Conservation (phyloP, 148 eudicot species). For the Polygonum maritimum region DNA sequence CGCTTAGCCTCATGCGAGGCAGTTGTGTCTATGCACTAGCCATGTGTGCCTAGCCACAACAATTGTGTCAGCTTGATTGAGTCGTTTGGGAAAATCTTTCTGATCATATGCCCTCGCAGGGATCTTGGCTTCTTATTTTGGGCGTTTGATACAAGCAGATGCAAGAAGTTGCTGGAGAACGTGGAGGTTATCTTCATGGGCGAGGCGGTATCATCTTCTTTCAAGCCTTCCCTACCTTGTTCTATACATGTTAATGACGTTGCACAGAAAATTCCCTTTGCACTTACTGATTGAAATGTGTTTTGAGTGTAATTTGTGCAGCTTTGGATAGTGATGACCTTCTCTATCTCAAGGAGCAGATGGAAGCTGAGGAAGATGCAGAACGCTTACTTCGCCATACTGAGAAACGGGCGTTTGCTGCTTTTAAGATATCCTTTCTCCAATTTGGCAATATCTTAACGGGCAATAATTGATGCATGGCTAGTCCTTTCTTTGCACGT, state of each 20-base stretch:
- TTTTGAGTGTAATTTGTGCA: conserved; percentile 40
- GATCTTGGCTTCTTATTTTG: conserved; percentile 68
- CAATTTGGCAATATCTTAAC: background rate
- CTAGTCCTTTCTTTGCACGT: background rate
- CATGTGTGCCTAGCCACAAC: background rate
- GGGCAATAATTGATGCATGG: background rate
- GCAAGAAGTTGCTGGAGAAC: conserved; percentile 99
- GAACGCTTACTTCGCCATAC: conserved; percentile 92
- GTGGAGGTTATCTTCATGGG: conserved; percentile 99
- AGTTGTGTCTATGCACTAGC: too few species aligned
- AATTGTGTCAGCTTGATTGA: conserved; percentile 9
- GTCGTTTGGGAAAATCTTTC: conserved; percentile 27
- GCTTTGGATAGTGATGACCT: conserved; percentile 98
- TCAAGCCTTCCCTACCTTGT: background rate
- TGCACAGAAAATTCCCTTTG: background rate
- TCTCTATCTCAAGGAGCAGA: conserved; percentile 95
- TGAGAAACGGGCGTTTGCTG: conserved; percentile 95
- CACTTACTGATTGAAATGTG: background rate
- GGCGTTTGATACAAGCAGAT: conserved; percentile 75
- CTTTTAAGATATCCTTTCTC: conserved; percentile 84
- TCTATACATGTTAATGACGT: background rate
- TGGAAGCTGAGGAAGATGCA: conserved; percentile 99
- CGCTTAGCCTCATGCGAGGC: too few species aligned
- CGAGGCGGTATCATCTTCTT: conserved; percentile 63
- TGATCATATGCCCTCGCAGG: conserved; percentile 99